Conservation (phyloP, 2,329 filamentous ascomycete species). For the Zalaria sp. region DNA sequence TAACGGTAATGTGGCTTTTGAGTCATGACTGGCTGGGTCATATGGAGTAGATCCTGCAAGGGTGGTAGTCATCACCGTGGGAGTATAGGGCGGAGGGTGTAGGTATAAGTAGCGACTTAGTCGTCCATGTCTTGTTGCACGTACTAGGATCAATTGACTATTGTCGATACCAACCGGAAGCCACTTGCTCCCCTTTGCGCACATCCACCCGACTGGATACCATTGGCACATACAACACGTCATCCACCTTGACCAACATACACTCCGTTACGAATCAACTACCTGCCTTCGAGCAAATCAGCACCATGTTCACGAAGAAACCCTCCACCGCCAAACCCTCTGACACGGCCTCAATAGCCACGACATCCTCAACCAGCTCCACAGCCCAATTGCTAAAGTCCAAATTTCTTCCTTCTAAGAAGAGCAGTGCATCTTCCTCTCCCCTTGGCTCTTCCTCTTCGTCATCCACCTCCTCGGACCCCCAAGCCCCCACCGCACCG, state of each 20-base stretch:
- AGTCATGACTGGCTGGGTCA: neutral
- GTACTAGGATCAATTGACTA: neutral
- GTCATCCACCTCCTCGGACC: too few species aligned
- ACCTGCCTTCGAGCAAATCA: neutral
- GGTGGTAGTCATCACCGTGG: neutral
- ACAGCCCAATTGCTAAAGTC: neutral
- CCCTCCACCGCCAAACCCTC: neutral
- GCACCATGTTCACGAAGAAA: neutral
- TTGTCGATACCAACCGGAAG: too few species aligned
- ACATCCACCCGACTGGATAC: neutral
- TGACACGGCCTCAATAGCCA: neutral
- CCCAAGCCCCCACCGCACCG: too few species aligned
- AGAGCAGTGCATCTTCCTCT: too few species aligned
- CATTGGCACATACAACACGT: neutral
- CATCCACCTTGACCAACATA: neutral
- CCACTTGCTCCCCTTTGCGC: neutral
- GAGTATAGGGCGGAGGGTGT: too few species aligned
- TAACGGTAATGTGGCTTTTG: neutral
- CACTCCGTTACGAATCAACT: neutral
- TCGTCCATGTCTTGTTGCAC: neutral
- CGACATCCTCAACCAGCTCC: neutral
- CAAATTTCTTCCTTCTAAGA: neutral
- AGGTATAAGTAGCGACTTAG: neutral
- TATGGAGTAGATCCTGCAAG: neutral
- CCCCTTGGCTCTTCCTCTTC: too few species aligned